Base-by-base conservation (phyloP, 2,329 filamentous ascomycete species). In the Decorospora gaudefroyi region DNA sequence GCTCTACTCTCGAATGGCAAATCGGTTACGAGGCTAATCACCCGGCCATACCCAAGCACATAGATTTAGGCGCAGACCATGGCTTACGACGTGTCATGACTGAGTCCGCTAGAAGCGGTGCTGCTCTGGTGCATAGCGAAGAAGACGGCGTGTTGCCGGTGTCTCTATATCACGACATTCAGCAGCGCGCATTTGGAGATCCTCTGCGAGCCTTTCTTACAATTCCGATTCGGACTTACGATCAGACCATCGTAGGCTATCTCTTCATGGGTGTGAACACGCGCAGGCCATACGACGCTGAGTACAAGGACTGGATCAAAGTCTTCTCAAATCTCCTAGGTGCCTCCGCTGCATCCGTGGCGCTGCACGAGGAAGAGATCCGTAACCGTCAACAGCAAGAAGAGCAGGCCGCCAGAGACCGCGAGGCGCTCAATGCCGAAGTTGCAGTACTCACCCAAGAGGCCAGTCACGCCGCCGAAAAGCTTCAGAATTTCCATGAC, bases 241-340 rank as follows among this genome's bases (percentile, higher is more conserved):
- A 47, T 6, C 19, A 43, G 1, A 42, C 34, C 11, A 25, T 48
- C 4, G 29, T 41, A 6, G 47, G 39, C 3, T 47, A 43, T 18
- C 34, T 51, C n/a, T 31, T 51, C 2, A 11, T 48, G 1, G 44
- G 53, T 4, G 22, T 58, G 8, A 58, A 58, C 4, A 54, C 53
- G 4, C 55, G 53, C 9, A 27, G 53, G 4, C 55, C 55, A 6
- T 58, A 51, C 12, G 53, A 58, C 15, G 37, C 45, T 7, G 47
- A 54, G n/a, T 58, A 58, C 42, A 29, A 44, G 25, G 46, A 50
- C 11, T 53, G 50, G 50, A 53, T 53, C 19, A 33, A 42, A 9
- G 49, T 46, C 6, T 54, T 56, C 6, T 40, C 51, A 9, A 53
- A 51, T 8, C 15, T 58, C 2, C 36, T 58, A 4, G 46, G 53